Evolutionary conservation across 2,329 filamentous ascomycete genomes (phyloP), one percentile per base, ranked within the genome.

Genomic region (Cercospora sp.): DNA sequence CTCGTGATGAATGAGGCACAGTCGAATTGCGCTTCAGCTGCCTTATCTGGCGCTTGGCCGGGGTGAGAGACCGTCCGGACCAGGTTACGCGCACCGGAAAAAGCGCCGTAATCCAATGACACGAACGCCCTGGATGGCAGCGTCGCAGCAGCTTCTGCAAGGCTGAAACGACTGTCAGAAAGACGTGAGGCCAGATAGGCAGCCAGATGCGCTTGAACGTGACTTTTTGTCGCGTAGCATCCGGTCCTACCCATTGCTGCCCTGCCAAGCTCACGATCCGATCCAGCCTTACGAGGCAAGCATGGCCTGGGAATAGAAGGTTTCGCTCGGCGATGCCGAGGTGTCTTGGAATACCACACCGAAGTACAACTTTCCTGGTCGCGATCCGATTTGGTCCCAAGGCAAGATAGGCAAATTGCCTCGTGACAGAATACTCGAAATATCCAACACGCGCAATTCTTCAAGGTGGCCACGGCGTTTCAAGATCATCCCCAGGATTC

Each of bases 21-120:
- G 13, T 31, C 55, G 30, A 31, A 31, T 9, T 33, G 30, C 28
- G 31, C 30, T 12, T 59, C 31, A 59, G 48, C 30, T 36, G 55
- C 28, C 55, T 33, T 31, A 59, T 59, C 55, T 59, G 28, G 31
- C 18, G 55, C 55, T 36, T 31, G 55, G 28, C 28, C 28, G 31
- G 31, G 31, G 28, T 59, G 9, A 10, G 18, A 28, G 28, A 18
- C 55, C 10, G n/a, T 12, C 9, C 28, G 55, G 55, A 59, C 55
- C 55, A 59, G 55, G 55, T 59, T 20, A n/a, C 31, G 55, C 3
- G 36, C 48, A 18, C 55, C 55, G 55, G 55, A 36, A 59, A 59
- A 59, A 59, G 31, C n/a, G 30, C 55, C 55, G 55, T 23, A n/a
- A 13, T 13, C 55, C 16, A 20, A 59, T 20, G 28, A 23, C 3